Evolutionary conservation across 164 flowering plant genomes (phyloP), one percentile per base, ranked within the genome.

Genomic region (Cinnamomum chago): DNA sequence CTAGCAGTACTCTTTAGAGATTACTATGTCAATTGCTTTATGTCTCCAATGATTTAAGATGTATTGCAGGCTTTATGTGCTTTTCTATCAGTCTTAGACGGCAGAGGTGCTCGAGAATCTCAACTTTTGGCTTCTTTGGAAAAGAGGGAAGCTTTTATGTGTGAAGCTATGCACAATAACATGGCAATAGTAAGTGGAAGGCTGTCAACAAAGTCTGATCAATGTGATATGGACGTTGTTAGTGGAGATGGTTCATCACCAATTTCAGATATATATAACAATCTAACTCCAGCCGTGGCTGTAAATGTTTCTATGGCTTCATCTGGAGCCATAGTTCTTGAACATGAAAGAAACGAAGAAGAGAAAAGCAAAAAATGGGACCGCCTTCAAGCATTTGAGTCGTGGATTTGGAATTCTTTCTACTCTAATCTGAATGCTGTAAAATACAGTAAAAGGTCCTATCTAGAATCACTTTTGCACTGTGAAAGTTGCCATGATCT

Each of bases 401-500:
- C 81, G 5, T 92, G 97, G 98, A 79, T 91, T 76, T 95, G 98
- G 98, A 83, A 80, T 62, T 85, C 74, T 60, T 95, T 93, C 80
- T 93, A 91, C 79, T 82, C 68, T 27, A 76, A 82, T 76, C 98
- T 93, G 71, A 85, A 82, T 85, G 80, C 90, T 70, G 95, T 91
- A n/a, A 92, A 84, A 83, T 81, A 79, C 77, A 72, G 90, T 65
- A 87, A 79, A 82, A 86, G 82, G 78, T 87, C 98, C 23, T 89
- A 84, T 80, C 76, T 85, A 77, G 93, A 90, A 79, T 88, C 93
- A 33, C 92, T 92, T 72, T 77, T 85, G 28, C 90, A 90, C 80
- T 95, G 99, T 84, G 90, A 75, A 77, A 81, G 85, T 73, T 95
- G 99, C 82, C 93, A 92, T 84, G 99, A 93, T 78, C 85, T 95